Evolutionary conservation across 257 asterid species (phyloP).

Genomic region (Ballota nigra): DNA sequence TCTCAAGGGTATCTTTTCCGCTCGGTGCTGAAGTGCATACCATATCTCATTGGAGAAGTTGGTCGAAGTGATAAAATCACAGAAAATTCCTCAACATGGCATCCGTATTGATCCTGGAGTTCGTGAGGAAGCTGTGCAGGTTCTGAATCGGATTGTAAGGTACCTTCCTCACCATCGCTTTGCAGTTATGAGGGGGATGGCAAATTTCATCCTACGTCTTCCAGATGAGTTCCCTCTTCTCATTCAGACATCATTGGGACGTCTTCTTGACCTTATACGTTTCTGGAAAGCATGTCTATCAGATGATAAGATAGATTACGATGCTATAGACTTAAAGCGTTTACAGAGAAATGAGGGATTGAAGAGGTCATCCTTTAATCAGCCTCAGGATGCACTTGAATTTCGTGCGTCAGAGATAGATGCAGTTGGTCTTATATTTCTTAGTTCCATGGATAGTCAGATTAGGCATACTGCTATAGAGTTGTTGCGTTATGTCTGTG

Average conservation of each 20-base stretch:
- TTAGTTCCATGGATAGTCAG: slow-evolving; percentile 97
- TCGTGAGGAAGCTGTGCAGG: slow-evolving; percentile 98
- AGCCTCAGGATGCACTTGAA: slow-evolving; percentile 77
- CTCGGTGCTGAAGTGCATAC: slow-evolving; percentile 96
- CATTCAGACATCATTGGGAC: slow-evolving; percentile 94
- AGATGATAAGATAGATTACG: slow-evolving; percentile 64
- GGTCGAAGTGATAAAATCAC: slow-evolving; percentile 96
- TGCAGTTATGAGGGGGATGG: slow-evolving; percentile 97
- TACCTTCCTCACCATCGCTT: slow-evolving; percentile 97
- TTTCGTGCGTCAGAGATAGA: slow-evolving; percentile 95
- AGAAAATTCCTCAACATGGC: slow-evolving; percentile 98
- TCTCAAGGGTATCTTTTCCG: slow-evolving; percentile 98
- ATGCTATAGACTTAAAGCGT: slow-evolving; percentile 60
- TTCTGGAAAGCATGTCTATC: slow-evolving; percentile 93
- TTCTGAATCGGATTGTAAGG: slow-evolving; percentile 85
- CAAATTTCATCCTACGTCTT: slow-evolving; percentile 83
- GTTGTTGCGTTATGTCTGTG: slow-evolving; percentile 93
- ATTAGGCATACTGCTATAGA: slow-evolving; percentile 97
- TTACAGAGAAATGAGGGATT: slow-evolving; percentile 84
- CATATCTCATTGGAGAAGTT: slow-evolving; percentile 97
- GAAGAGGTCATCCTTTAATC: slow-evolving; percentile 83
- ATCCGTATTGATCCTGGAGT: slow-evolving; percentile 99
- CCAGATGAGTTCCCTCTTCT: slow-evolving; percentile 99
- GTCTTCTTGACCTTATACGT: slow-evolving; percentile 96
- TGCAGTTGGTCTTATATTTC: slow-evolving; percentile 97